These are phyloP conservation scores for Diddensiella transvaalensis DNA, from an alignment of 805 yeast species.

Conservation along the genomic window DNA sequence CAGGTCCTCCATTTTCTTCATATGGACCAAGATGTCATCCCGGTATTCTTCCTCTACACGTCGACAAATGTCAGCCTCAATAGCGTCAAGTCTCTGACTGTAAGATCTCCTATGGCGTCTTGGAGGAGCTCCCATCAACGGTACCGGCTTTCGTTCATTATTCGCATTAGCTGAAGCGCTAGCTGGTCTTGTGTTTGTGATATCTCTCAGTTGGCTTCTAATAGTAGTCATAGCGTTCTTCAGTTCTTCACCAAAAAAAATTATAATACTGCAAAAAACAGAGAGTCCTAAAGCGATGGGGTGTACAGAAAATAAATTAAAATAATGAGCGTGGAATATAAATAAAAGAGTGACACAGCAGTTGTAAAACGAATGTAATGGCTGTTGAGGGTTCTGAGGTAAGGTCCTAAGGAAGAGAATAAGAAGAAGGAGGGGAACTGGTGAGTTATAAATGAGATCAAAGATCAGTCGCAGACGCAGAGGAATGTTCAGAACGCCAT, in stretches of 20 bases:
- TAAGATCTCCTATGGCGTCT: slow-evolving; percentile 9
- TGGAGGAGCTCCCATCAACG: slow-evolving; percentile 6
- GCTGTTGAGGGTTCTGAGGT: too few relatives aligned
- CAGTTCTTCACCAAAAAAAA: neutral
- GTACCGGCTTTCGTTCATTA: neutral
- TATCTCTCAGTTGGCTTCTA: neutral
- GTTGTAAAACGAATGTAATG: too few relatives aligned
- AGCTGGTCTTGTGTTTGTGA: neutral
- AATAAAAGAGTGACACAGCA: too few relatives aligned
- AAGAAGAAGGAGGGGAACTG: too few relatives aligned
- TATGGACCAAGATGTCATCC: slow-evolving; percentile 36
- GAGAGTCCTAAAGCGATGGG: neutral
- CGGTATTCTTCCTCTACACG: slow-evolving; percentile 34
- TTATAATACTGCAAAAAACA: too few relatives aligned
- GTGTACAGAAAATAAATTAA: too few relatives aligned
- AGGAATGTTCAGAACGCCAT: too few relatives aligned
- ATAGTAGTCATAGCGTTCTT: neutral
- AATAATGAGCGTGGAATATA: too few relatives aligned
- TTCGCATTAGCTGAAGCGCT: neutral
- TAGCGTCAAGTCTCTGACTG: slow-evolving; percentile 17
- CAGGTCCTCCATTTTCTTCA: slow-evolving; percentile 32
- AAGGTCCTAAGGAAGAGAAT: too few relatives aligned
- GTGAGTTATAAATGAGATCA: too few relatives aligned
- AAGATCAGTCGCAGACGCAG: too few relatives aligned
- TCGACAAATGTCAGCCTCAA: slow-evolving; percentile 19